A percentile compares a stretch with the other conserved stretches of the same genome.
phyloP scores from a whole-genome alignment of 257 asterid species.

The Craterostigma plantagineum region DNA sequence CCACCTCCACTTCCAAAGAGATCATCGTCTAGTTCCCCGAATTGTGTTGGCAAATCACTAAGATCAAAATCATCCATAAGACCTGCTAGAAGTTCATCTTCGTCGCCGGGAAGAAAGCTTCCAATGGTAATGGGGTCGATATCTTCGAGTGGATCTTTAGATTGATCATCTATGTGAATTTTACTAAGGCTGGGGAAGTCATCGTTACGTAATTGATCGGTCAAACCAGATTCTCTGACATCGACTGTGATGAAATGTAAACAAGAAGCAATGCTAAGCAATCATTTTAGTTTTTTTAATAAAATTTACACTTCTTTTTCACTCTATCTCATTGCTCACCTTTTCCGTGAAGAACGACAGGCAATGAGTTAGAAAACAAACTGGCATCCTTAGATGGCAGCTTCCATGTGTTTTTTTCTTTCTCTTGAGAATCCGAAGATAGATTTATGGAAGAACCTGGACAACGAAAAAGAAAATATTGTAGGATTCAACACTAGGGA shows the following conservation, averaged over 20 bases:
- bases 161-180: conserved; percentile 18
- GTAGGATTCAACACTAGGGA: conserved; percentile 5
- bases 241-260: conserved; percentile 55
- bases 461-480: background rate
- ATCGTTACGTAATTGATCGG: conserved; percentile 29
- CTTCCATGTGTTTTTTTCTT: conserved; percentile 42
- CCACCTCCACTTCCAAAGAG: conserved; percentile 95
- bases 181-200: conserved; percentile 30
- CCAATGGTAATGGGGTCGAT: conserved; percentile 25
- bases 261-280: background rate
- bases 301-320: background rate
- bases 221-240: conserved; percentile 27
- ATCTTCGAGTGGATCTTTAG: conserved; percentile 39
- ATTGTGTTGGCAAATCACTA: conserved; percentile 73
- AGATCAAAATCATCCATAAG: conserved; percentile 81
- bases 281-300: background rate
- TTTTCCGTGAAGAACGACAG: conserved; percentile 51
- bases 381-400: conserved; percentile 68
- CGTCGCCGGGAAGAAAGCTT: conserved; percentile 76
- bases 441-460: conserved; percentile 3
- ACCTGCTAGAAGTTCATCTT: conserved; percentile 85
- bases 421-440: conserved; percentile 15
- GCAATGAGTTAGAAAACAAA: conserved; percentile 78
- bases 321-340: conserved; percentile 23
- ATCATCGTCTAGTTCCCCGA: conserved; percentile 92